Evolutionary conservation across 1,284 basidiomycete genomes (phyloP).

Genomic region (Apiotrichum brassicae): DNA sequence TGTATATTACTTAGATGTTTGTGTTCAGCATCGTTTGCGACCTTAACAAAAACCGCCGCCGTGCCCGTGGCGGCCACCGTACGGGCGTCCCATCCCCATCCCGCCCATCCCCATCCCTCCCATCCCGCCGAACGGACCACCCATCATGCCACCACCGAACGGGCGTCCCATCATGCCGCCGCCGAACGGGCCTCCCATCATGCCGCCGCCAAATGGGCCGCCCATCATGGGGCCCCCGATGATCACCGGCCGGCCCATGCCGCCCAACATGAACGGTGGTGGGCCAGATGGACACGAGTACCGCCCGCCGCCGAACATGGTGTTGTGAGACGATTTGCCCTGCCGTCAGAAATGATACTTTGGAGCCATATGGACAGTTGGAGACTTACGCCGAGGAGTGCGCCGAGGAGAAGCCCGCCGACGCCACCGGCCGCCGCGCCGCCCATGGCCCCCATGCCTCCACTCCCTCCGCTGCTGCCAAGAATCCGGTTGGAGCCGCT

Average conservation of each 20-base stretch:
- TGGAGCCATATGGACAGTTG: neutral
- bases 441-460: neutral
- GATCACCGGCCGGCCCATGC: too few relatives aligned
- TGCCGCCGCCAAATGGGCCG: too few relatives aligned
- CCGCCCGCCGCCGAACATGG: neutral
- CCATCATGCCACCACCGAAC: too few relatives aligned
- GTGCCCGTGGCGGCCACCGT: neutral
- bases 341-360: neutral
- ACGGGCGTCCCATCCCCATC: neutral
- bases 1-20: too few relatives aligned
- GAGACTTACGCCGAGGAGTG: neutral
- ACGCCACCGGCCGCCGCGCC: neutral
- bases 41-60: too few relatives aligned
- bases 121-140: neutral
- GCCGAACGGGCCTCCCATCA: too few relatives aligned
- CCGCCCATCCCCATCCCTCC: neutral
- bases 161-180: too few relatives aligned
- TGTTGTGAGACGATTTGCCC: neutral
- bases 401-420: neutral
- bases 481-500: too few relatives aligned
- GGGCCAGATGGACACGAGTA: neutral
- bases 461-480: neutral
- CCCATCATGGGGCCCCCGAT: too few relatives aligned
- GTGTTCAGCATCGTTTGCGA: too few relatives aligned
- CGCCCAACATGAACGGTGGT: neutral